Conservation (phyloP, 306 rosid species). For the Senna siamea region DNA sequence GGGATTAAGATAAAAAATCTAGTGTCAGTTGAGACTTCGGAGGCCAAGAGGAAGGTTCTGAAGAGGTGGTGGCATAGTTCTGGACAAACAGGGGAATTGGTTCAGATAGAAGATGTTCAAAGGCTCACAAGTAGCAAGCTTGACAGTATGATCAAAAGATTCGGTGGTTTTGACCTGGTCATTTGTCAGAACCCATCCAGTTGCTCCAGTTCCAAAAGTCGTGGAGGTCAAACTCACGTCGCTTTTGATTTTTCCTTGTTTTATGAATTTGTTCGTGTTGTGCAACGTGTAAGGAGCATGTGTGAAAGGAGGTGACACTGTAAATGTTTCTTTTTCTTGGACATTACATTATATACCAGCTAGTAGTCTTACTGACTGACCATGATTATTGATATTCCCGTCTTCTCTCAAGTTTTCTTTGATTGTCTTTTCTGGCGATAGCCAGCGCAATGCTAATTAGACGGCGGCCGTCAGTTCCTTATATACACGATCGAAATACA, state of each 20-base stretch:
- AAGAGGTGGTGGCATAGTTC: conserved; percentile 79
- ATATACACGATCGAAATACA: too few relatives aligned
- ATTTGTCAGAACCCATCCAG: conserved; percentile 73
- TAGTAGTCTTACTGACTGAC: neutral
- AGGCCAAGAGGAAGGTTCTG: conserved; percentile 65
- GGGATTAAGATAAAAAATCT: conserved; percentile 71
- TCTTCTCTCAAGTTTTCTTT: neutral
- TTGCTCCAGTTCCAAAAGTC: conserved; percentile 40
- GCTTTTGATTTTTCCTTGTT: conserved; percentile 71
- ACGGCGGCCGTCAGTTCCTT: too few relatives aligned
- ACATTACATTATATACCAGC: conserved; percentile 11
- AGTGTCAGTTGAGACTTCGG: conserved; percentile 73
- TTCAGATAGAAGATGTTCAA: conserved; percentile 75
- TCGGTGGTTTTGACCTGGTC: conserved; percentile 71
- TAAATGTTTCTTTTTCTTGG: conserved; percentile 7
- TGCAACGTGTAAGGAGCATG: conserved; percentile 66
- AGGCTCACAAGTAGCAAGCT: conserved; percentile 65
- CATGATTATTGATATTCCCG: neutral
- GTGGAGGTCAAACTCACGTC: conserved; percentile 31
- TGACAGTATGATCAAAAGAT: conserved; percentile 51
- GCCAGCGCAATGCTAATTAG: too few relatives aligned
- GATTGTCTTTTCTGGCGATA: too few relatives aligned
- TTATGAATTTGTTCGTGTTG: conserved; percentile 75
- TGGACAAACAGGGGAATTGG: conserved; percentile 71
- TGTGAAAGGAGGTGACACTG: conserved; percentile 52